phyloP scores from a whole-genome alignment of 2,329 filamentous ascomycete genomes.

The Alternaria dauci region DNA sequence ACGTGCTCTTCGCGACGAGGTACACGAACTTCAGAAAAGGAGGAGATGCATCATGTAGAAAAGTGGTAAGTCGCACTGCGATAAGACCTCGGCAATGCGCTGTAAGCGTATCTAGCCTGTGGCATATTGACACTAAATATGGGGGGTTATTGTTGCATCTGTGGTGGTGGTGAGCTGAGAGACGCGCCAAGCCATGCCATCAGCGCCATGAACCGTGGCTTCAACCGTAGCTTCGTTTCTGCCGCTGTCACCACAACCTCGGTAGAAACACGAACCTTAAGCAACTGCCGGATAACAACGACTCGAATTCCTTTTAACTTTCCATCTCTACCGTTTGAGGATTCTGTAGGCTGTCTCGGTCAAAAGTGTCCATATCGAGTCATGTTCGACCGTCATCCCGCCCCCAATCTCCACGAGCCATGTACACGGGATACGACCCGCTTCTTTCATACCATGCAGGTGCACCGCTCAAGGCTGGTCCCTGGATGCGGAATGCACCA shows the following conservation, averaged over 20 bases:
- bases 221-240: background rate
- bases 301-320: background rate
- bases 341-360: background rate
- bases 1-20: background rate
- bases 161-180: conserved; percentile 2
- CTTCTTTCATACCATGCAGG: conserved; percentile 5
- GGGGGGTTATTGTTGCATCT: background rate
- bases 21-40: background rate
- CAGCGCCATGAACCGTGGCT: background rate
- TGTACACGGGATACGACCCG: background rate
- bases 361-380: background rate
- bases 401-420: conserved; percentile 2
- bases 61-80: background rate
- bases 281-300: background rate
- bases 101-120: background rate
- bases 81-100: background rate
- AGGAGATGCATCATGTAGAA: background rate
- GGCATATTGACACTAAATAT: background rate
- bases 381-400: background rate
- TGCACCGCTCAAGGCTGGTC: conserved; percentile 4
- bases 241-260: conserved; percentile 2
- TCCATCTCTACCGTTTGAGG: background rate
- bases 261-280: background rate
- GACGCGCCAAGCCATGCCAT: background rate
- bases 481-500: background rate